Evolutionary conservation across 2,329 filamentous ascomycete species (phyloP), one percentile per base, ranked within the genome.

Genomic region (Leptographium lundbergii): DNA sequence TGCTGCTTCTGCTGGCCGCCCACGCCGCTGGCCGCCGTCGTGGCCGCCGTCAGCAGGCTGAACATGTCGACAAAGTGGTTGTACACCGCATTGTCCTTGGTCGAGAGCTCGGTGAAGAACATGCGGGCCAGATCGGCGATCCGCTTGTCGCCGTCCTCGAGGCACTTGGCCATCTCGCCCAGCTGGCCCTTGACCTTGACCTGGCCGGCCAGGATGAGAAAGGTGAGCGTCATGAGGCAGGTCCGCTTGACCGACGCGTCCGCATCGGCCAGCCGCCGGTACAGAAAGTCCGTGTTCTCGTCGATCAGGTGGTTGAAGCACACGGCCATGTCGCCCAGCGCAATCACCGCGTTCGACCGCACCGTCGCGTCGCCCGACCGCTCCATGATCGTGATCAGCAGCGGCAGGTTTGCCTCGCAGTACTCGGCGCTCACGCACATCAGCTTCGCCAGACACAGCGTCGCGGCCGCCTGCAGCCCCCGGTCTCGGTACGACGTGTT

Each of bases 61-160:
- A 99, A 99, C 89, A 99, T 97, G 70, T 99, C 94, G 32, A 99
- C 91, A 73, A 99, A 99, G 74, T 99, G 92, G 71, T 99, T 99
- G 73, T 99, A 99, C 2, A 99, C 90, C 2, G 94, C 94, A 69
- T 99, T 99, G 71, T 99, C 94, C 76, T 99, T 99, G 65, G 91
- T 96, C 62, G 91, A 91, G 59, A 99, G 81, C 73, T 99, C 94
- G 0, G 90, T 92, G 73, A 99, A 99, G 82, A 99, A 99, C 92
- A 97, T 97, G 61, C 90, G 81, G 17, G 91, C 89, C 68, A 99
- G 81, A 69, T 99, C 94, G 0, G 91, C 89, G 63, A 97, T 96
- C 62, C 89, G 84, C 73, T 91, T 91, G 69, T 99, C 95, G n/a
- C 86, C 84, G 68, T 99, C 94, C 72, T 99, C 94, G 34, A 99